Evolutionary conservation across 2,329 filamentous ascomycete species (phyloP).

Genomic region (Periconia macrospinosa): DNA sequence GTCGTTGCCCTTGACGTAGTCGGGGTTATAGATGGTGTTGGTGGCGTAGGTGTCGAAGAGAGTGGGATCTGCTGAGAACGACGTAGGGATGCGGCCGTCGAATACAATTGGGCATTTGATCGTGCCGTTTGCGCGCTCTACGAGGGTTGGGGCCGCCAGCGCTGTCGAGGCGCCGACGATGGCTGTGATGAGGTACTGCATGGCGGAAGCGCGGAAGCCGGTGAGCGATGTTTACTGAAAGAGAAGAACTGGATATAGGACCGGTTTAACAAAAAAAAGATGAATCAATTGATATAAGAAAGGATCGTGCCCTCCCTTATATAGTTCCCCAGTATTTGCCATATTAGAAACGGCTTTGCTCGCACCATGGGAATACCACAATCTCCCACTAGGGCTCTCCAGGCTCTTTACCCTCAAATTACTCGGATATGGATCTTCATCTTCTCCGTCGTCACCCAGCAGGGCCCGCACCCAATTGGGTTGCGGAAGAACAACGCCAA

Average conservation of each 20-base stretch:
- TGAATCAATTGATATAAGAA: too few species aligned
- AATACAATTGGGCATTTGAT: slow-evolving; percentile 42
- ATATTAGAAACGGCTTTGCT: not conserved
- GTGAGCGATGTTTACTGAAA: not conserved
- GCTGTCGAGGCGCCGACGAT: slow-evolving; percentile 24
- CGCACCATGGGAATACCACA: not conserved
- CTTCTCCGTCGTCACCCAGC: not conserved
- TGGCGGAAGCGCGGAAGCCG: not conserved
- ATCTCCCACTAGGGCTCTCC: not conserved
- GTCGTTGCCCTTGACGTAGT: slow-evolving; percentile 57
- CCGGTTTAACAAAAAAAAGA: too few species aligned
- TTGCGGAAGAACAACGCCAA: slow-evolving; percentile 14
- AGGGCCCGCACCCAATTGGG: slow-evolving; percentile 15
- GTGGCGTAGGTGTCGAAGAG: slow-evolving; percentile 36
- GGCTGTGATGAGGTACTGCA: slow-evolving; percentile 15
- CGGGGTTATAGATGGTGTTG: slow-evolving; percentile 53
- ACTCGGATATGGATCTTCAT: not conserved
- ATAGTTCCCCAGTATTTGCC: not conserved
- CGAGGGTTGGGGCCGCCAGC: slow-evolving; percentile 25
- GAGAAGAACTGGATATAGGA: not conserved
- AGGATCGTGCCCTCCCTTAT: not conserved
- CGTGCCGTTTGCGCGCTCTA: slow-evolving; percentile 10
- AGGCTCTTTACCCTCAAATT: not conserved
- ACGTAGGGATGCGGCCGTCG: slow-evolving; percentile 38
- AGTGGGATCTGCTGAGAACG: slow-evolving; percentile 22